phyloP scores from a whole-genome alignment of 345 rosid genomes.

The Mangifera indica region DNA sequence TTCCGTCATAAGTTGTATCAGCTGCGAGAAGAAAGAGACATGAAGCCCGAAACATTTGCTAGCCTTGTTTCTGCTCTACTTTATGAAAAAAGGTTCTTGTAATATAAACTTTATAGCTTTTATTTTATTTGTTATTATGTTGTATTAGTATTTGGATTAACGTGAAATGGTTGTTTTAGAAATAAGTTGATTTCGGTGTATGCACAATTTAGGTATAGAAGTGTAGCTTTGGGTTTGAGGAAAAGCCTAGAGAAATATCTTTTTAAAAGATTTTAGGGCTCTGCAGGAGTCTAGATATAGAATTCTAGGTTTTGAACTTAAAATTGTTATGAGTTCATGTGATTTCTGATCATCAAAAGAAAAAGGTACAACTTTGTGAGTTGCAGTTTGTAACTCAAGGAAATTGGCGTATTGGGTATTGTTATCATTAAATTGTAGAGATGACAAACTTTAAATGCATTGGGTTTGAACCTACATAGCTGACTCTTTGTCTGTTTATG shows the following conservation, averaged over 20 bases:
- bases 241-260: not conserved
- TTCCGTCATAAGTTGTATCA: conserved; percentile 88
- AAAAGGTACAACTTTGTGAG: not conserved
- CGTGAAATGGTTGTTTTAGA: not conserved
- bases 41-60: conserved; percentile 99
- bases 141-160: not conserved
- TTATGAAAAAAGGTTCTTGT: conserved; percentile 81
- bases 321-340: not conserved
- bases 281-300: too few relatives aligned
- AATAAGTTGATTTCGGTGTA: not conserved
- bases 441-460: too few relatives aligned
- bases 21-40: conserved; percentile 94
- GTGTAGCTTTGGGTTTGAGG: not conserved
- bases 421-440: too few relatives aligned
- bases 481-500: not conserved
- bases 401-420: not conserved
- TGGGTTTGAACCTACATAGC: not conserved
- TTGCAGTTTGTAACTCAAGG: not conserved
- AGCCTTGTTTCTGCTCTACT: conserved; percentile 92
- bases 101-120: not conserved
- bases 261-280: too few relatives aligned
- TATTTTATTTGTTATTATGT: not conserved
- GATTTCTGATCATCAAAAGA: not conserved
- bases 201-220: conserved; percentile 1
- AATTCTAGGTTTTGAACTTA: too few relatives aligned